These are phyloP conservation scores for Vararia minispora DNA, from an alignment of 768 basidiomycete genomes.

Conservation along the genomic window DNA sequence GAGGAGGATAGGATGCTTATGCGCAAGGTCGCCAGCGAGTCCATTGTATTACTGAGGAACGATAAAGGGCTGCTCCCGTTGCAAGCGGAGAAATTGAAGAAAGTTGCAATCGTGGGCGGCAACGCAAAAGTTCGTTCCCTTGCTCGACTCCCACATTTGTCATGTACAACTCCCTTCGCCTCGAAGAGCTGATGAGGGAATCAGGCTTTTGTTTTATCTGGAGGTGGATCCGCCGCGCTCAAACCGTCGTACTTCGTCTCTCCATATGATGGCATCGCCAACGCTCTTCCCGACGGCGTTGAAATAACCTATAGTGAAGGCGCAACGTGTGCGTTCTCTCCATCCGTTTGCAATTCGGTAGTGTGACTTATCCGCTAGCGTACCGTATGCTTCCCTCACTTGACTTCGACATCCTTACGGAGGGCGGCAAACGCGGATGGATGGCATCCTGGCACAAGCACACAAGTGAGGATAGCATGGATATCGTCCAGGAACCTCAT, in stretches of 20 bases:
- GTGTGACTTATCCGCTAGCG: constrained; percentile 26
- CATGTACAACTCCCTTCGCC: too few relatives aligned
- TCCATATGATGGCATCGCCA: constrained; percentile 67
- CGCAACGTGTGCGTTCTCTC: constrained; percentile 38
- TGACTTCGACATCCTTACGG: constrained; percentile 53
- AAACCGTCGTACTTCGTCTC: constrained; percentile 68
- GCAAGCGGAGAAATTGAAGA: constrained; percentile 34
- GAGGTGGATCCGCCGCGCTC: constrained; percentile 64
- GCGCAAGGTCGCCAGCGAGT: constrained; percentile 54
- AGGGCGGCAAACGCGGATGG: constrained; percentile 57
- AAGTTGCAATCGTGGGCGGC: constrained; percentile 65
- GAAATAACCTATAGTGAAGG: constrained; percentile 61
- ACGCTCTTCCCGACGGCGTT: constrained; percentile 38
- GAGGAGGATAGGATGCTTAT: constrained; percentile 52
- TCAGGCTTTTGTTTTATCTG: constrained; percentile 45
- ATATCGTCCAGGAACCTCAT: constrained; percentile 15
- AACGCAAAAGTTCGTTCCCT: too few relatives aligned
- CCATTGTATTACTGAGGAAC: constrained; percentile 73
- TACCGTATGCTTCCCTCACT: constrained; percentile 56
- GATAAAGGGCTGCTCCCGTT: constrained; percentile 44
- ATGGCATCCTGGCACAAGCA: constrained; percentile 20
- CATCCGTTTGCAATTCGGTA: neutral
- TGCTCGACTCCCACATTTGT: too few relatives aligned
- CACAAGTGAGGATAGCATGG: constrained; percentile 4
- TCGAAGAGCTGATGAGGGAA: too few relatives aligned